Percentiles rank a stretch among this genome's conserved stretches.
These are phyloP conservation scores for Pezicula rhizophila DNA, from an alignment of 2,329 filamentous ascomycete genomes.

Conservation along the genomic window DNA sequence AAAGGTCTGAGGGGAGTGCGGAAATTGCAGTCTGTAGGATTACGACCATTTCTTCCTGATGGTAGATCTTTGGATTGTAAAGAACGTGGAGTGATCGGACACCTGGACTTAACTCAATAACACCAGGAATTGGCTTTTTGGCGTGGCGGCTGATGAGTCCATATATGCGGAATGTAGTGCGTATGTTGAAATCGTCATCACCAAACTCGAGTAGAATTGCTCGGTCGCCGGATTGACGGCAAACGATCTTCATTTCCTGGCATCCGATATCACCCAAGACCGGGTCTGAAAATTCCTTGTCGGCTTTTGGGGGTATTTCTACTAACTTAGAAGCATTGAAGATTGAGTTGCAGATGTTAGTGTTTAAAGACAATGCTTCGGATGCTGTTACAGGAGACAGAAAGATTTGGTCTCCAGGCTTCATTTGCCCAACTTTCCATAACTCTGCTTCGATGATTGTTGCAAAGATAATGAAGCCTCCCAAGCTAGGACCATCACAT, in stretches of 20 bases:
- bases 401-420: constrained; percentile 47
- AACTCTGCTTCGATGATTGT: constrained; percentile 51
- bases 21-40: not conserved
- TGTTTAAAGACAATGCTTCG: constrained; percentile 37
- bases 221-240: constrained; percentile 29
- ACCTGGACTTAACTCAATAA: constrained; percentile 29
- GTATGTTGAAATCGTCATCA: constrained; percentile 25
- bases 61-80: constrained; percentile 14
- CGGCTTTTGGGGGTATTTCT: not conserved
- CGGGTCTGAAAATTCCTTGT: not conserved
- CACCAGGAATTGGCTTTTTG: constrained; percentile 20
- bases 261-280: not conserved
- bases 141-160: constrained; percentile 12
- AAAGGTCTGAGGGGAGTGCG: constrained; percentile 16
- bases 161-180: constrained; percentile 29
- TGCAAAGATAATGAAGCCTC: constrained; percentile 50
- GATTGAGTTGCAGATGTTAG: not conserved
- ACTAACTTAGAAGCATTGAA: not conserved
- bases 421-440: constrained; percentile 57
- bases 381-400: constrained; percentile 43
- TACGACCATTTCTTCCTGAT: constrained; percentile 14
- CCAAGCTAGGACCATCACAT: constrained; percentile 51
- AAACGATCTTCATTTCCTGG: constrained; percentile 1
- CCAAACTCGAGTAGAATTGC: constrained; percentile 31
- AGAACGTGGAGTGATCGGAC: constrained; percentile 30